A percentile compares a stretch with the other conserved stretches of the same genome.
Evolutionary conservation across 371 early-diverging fungal genomes (phyloP).

Genomic region (Fennellomyces sp.): DNA sequence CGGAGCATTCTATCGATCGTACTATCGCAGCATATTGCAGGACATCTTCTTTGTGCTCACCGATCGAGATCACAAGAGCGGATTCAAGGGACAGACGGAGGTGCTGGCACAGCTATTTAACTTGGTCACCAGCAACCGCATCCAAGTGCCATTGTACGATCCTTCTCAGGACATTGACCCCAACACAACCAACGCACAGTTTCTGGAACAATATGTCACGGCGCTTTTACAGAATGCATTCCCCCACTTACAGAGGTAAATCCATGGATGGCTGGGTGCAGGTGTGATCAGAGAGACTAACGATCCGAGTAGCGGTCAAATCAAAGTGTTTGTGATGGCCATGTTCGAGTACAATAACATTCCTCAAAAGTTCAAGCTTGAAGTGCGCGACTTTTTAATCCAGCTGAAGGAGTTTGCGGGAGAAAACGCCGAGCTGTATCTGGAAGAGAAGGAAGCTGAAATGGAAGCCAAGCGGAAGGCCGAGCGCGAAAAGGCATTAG

Average conservation of each 20-base stretch:
- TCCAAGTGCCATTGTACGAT: slow-evolving; percentile 84
- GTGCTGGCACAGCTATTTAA: slow-evolving; percentile 89
- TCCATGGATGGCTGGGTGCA: background rate
- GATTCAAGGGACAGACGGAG: slow-evolving; percentile 88
- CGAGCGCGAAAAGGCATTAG: slow-evolving; percentile 83
- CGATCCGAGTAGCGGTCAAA: slow-evolving; percentile 66
- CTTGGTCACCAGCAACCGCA: slow-evolving; percentile 79
- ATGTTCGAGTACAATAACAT: slow-evolving; percentile 84
- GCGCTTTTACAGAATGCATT: slow-evolving; percentile 86
- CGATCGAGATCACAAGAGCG: slow-evolving; percentile 96
- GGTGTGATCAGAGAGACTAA: background rate
- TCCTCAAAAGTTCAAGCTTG: slow-evolving; percentile 82
- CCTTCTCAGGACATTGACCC: slow-evolving; percentile 72
- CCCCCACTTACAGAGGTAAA: slow-evolving; percentile 85
- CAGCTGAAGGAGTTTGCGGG: slow-evolving; percentile 94
- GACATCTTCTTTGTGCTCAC: slow-evolving; percentile 97
- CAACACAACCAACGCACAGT: slow-evolving; percentile 76
- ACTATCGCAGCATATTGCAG: slow-evolving; percentile 86
- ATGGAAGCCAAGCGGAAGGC: slow-evolving; percentile 74
- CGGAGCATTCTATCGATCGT: slow-evolving; percentile 89
- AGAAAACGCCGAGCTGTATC: slow-evolving; percentile 88
- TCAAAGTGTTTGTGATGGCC: slow-evolving; percentile 86
- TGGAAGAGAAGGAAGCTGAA: slow-evolving; percentile 94
- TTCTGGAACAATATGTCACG: slow-evolving; percentile 80
- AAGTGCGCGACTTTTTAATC: slow-evolving; percentile 96